These are phyloP conservation scores for Cercospora sp. DNA, from an alignment of 2,329 filamentous ascomycete species.

Conservation along the genomic window DNA sequence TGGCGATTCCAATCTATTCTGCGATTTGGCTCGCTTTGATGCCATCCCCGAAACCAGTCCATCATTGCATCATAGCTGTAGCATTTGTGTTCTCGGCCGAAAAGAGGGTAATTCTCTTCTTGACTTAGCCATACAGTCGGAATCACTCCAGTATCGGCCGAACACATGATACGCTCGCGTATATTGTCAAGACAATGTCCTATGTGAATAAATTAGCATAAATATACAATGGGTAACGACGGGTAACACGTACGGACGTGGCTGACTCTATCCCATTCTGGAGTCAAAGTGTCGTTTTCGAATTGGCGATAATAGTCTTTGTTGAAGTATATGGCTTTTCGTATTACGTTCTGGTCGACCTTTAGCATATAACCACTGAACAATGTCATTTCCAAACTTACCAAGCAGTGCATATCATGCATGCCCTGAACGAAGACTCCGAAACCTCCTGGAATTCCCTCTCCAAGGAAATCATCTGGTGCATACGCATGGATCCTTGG, in stretches of 20 bases:
- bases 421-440: constrained; percentile 8
- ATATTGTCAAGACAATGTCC: constrained; percentile 17
- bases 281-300: constrained; percentile 2
- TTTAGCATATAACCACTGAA: background rate
- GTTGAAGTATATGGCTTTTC: constrained; percentile 13
- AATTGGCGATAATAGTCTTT: constrained; percentile 13
- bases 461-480: constrained; percentile 3
- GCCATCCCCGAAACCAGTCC: constrained; percentile 11
- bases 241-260: constrained; percentile 3
- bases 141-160: constrained; percentile 3
- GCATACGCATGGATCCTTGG: constrained; percentile 8
- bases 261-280: constrained; percentile 9
- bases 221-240: background rate
- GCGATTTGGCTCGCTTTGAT: background rate
- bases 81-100: constrained; percentile 19
- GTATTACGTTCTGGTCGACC: constrained; percentile 6
- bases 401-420: constrained; percentile 20
- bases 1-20: constrained; percentile 10
- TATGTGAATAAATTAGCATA: no score
- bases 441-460: background rate
- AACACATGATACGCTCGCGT: constrained; percentile 17
- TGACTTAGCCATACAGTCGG: constrained; percentile 4
- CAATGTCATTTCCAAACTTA: background rate
- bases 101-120: constrained; percentile 12
- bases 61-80: constrained; percentile 19